Conservation (phyloP, 768 basidiomycete species). For the Auricularia sp. region DNA sequence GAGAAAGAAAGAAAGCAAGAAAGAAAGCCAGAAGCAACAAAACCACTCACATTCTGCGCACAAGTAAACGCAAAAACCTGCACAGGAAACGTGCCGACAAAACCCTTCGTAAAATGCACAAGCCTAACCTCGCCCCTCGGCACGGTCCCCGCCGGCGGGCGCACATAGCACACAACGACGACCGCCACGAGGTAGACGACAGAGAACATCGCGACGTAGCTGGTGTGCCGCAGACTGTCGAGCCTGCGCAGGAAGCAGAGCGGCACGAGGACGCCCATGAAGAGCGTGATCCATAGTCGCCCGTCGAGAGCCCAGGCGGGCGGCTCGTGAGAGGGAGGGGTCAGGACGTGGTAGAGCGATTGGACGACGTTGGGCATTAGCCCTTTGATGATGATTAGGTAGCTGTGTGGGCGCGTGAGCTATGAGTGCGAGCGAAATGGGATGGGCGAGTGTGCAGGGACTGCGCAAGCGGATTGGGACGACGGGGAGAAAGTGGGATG, state of each 20-base stretch:
- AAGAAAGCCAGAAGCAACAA: too few relatives aligned
- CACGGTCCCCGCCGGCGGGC: constrained; percentile 56
- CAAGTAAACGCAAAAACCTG: constrained; percentile 92
- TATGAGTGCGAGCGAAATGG: too few relatives aligned
- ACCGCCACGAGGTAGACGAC: constrained; percentile 75
- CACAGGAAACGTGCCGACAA: constrained; percentile 82
- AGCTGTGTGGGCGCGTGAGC: constrained; percentile 32
- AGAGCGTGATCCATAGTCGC: constrained; percentile 70
- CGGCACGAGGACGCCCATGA: constrained; percentile 70
- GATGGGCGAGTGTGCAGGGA: too few relatives aligned
- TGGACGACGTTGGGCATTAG: constrained; percentile 86
- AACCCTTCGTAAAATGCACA: constrained; percentile 65
- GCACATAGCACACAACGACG: constrained; percentile 72
- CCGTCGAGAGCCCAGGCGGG: constrained; percentile 71
- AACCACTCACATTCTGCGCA: constrained; percentile 68
- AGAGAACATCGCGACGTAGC: constrained; percentile 84
- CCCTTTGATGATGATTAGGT: constrained; percentile 86
- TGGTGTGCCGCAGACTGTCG: constrained; percentile 81
- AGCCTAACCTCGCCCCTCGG: constrained; percentile 57
- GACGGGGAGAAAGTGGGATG: too few relatives aligned
- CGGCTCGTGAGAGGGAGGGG: constrained; percentile 28
- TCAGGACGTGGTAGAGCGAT: constrained; percentile 71
- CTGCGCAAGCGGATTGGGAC: too few relatives aligned
- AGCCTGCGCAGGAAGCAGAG: constrained; percentile 74
- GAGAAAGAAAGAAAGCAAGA: too few relatives aligned